Percentiles rank a stretch among this genome's conserved stretches.
Evolutionary conservation across 1,284 basidiomycete species (phyloP).

Genomic region (Ganoderma multipileum): DNA sequence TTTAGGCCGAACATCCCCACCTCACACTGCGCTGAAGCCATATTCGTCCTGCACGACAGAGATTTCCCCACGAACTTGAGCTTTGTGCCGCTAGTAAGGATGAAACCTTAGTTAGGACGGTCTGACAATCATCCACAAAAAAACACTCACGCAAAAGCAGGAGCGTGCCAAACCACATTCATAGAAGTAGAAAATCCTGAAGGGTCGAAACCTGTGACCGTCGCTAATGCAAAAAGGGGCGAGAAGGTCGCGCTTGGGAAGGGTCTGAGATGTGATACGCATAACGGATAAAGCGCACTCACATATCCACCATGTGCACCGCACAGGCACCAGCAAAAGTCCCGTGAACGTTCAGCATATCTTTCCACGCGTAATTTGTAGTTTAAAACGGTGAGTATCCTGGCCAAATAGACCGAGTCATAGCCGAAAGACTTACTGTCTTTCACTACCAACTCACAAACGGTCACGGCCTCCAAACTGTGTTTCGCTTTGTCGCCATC

Average conservation of each 20-base stretch:
- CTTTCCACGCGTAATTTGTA: slow-evolving; percentile 21
- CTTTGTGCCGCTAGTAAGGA: slow-evolving; percentile 27
- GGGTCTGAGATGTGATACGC: not conserved
- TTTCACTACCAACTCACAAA: slow-evolving; percentile 36
- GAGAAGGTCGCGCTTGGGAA: slow-evolving; percentile 34
- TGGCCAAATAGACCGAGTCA: not conserved
- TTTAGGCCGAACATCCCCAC: slow-evolving; percentile 20
- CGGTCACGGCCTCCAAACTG: slow-evolving; percentile 30
- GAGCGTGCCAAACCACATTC: slow-evolving; percentile 36
- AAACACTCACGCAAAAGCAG: slow-evolving; percentile 32
- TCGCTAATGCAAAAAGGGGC: slow-evolving; percentile 32
- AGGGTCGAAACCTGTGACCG: slow-evolving; percentile 29
- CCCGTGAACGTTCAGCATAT: slow-evolving; percentile 39
- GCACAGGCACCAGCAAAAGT: slow-evolving; percentile 36
- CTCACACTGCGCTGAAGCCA: slow-evolving; percentile 35
- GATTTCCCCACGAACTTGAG: slow-evolving; percentile 35
- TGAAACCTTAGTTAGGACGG: not conserved
- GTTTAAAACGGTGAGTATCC: not conserved
- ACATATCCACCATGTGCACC: slow-evolving; percentile 38
- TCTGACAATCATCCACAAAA: not conserved
- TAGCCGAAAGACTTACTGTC: slow-evolving; percentile 30
- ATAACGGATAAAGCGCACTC: slow-evolving; percentile 13
- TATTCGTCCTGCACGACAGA: slow-evolving; percentile 30
- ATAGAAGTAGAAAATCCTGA: slow-evolving; percentile 36
- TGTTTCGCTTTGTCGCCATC: slow-evolving; percentile 11